phyloP scores from a whole-genome alignment of 225 moss, liverwort and hornwort genomes.

The Polytrichum commune region DNA sequence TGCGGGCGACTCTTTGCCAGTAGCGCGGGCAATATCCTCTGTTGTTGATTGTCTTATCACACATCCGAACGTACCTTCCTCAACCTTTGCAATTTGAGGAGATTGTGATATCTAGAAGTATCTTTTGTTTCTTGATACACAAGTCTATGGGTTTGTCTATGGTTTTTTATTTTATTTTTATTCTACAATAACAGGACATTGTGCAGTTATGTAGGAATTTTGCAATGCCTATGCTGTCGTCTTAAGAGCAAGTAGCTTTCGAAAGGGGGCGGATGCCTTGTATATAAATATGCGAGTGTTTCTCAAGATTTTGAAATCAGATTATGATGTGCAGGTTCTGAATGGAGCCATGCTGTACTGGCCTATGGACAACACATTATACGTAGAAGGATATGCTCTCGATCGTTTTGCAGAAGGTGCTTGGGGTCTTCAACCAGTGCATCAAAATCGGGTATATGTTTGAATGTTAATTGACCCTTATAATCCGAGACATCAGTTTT shows the following conservation, averaged over 20 bases:
- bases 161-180: neutral
- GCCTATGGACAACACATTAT: conserved; percentile 76
- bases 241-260: no score
- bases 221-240: no score
- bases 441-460: conserved; percentile 74
- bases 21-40: conserved; percentile 82
- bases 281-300: no score
- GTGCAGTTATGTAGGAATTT: no score
- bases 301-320: neutral
- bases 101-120: neutral
- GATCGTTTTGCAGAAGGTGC: conserved; percentile 90
- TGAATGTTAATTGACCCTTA: no score
- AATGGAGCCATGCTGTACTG: conserved; percentile 97
- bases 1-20: conserved; percentile 88
- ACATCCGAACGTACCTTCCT: conserved; percentile 70
- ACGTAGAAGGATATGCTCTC: conserved; percentile 91
- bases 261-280: no score
- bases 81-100: neutral
- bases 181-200: neutral
- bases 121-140: neutral
- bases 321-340: conserved; percentile 54
- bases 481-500: no score
- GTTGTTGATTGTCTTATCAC: conserved; percentile 89
- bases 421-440: conserved; percentile 93
- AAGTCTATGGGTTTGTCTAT: neutral